Evolutionary conservation across 2,329 filamentous ascomycete genomes (phyloP).

Genomic region (Akanthomyces lecanii): DNA sequence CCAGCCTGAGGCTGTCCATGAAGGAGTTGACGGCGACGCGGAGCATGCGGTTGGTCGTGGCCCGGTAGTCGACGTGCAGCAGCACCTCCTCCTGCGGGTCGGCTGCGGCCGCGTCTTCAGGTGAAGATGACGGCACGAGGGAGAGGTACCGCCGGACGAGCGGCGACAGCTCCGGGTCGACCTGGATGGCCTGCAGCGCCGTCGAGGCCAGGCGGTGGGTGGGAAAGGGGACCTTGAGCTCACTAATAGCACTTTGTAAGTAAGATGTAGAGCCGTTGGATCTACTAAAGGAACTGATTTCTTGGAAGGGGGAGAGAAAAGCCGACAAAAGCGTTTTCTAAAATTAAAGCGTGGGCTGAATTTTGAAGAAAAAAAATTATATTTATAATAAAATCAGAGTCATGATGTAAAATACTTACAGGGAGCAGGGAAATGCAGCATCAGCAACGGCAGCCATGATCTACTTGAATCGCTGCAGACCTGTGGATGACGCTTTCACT

Average conservation of each 20-base stretch:
- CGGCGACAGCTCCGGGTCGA: slow-evolving; percentile 85
- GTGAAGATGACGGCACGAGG: slow-evolving; percentile 38
- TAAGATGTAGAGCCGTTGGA: background rate
- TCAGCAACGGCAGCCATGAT: slow-evolving; percentile 39
- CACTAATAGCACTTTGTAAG: slow-evolving; percentile 31
- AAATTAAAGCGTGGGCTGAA: too few relatives aligned
- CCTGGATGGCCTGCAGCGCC: slow-evolving; percentile 70
- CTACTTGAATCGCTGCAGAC: slow-evolving; percentile 18
- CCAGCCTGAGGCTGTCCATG: slow-evolving; percentile 81
- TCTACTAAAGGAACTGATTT: too few relatives aligned
- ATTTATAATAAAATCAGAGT: too few relatives aligned
- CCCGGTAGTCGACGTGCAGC: slow-evolving; percentile 72
- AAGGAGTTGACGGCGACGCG: slow-evolving; percentile 95
- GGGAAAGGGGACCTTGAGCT: slow-evolving; percentile 74
- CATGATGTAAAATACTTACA: slow-evolving; percentile 44
- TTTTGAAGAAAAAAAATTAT: too few relatives aligned
- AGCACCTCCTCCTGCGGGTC: slow-evolving; percentile 34
- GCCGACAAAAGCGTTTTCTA: too few relatives aligned
- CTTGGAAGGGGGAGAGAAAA: too few relatives aligned
- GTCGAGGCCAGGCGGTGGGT: slow-evolving; percentile 71
- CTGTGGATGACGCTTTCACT: background rate
- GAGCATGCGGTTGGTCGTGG: slow-evolving; percentile 93
- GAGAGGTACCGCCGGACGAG: slow-evolving; percentile 71
- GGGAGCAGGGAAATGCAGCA: slow-evolving; percentile 56
- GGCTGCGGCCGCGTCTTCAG: slow-evolving; percentile 17